phyloP scores from a whole-genome alignment of 768 basidiomycete genomes.

The Trametopsis cervina region DNA sequence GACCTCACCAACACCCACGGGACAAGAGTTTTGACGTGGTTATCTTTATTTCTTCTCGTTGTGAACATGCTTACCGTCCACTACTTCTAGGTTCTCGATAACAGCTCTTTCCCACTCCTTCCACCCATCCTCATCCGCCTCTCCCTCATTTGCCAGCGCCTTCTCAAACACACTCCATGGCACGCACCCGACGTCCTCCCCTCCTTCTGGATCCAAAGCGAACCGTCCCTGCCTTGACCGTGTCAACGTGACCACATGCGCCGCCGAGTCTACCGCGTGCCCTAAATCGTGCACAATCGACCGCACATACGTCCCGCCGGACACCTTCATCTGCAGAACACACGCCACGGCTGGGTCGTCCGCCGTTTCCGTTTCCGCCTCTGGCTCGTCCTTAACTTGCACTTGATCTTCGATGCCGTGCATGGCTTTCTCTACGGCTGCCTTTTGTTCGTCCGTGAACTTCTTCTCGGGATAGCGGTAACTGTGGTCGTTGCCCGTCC shows the following conservation, averaged over 20 bases:
- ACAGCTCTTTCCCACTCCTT: conserved; percentile 79
- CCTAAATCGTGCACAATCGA: conserved; percentile 93
- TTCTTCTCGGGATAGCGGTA: conserved; percentile 73
- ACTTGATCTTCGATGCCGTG: conserved; percentile 37
- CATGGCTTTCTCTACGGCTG: conserved; percentile 61
- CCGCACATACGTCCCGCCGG: conserved; percentile 95
- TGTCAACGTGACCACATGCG: conserved; percentile 87
- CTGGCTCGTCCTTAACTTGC: conserved; percentile 28
- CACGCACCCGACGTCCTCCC: conserved; percentile 53
- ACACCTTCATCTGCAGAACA: conserved; percentile 86
- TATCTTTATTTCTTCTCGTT: not conserved
- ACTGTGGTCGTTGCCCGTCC: conserved; percentile 68
- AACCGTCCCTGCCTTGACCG: conserved; percentile 89
- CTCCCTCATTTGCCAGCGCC: conserved; percentile 47
- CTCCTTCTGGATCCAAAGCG: conserved; percentile 40
- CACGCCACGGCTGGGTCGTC: conserved; percentile 64
- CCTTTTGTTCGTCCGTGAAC: conserved; percentile 62
- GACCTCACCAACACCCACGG: not conserved
- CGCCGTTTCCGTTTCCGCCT: conserved; percentile 18
- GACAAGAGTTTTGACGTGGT: not conserved
- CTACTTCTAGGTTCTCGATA: conserved; percentile 55
- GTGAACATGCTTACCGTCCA: conserved; percentile 31
- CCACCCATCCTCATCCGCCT: conserved; percentile 62
- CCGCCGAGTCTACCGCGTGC: conserved; percentile 75
- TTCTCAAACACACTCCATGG: conserved; percentile 70